These are phyloP conservation scores for Cryphonectria parasitica DNA, from an alignment of 2,329 filamentous ascomycete species.

Conservation along the genomic window DNA sequence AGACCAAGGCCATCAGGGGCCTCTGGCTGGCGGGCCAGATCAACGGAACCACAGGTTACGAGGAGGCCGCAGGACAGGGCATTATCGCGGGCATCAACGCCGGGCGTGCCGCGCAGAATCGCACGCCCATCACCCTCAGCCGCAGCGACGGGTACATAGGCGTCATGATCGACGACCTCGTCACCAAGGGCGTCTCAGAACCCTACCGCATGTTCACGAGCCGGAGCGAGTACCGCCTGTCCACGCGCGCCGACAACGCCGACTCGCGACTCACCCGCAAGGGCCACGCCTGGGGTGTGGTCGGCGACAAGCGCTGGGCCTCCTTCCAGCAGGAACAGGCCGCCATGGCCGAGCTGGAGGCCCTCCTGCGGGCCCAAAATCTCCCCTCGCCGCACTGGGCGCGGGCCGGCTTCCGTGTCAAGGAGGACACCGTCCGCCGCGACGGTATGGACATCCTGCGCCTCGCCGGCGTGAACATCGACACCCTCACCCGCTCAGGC, in stretches of 20 bases:
- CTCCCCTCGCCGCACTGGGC: slow-evolving; percentile 70
- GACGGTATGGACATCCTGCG: slow-evolving; percentile 81
- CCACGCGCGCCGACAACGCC: slow-evolving; percentile 89
- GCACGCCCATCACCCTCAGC: slow-evolving; percentile 68
- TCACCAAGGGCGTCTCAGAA: slow-evolving; percentile 95
- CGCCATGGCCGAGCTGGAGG: slow-evolving; percentile 70
- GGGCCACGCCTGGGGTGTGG: slow-evolving; percentile 75
- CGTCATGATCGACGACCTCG: slow-evolving; percentile 97
- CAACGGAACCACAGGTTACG: slow-evolving; percentile 97
- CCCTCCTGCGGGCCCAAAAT: slow-evolving; percentile 60
- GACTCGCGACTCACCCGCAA: slow-evolving; percentile 82
- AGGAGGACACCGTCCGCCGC: slow-evolving; percentile 67
- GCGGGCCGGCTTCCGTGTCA: slow-evolving; percentile 69
- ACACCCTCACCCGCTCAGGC: slow-evolving; percentile 52
- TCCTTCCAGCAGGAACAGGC: slow-evolving; percentile 66
- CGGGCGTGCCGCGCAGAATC: slow-evolving; percentile 73
- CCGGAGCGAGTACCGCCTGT: slow-evolving; percentile 93
- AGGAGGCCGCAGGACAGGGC: slow-evolving; percentile 94
- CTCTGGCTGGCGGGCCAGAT: slow-evolving; percentile 95
- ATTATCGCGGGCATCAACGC: slow-evolving; percentile 93
- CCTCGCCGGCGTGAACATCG: slow-evolving; percentile 61
- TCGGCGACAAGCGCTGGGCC: slow-evolving; percentile 78
- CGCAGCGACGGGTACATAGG: slow-evolving; percentile 94
- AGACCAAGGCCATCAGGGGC: slow-evolving; percentile 88
- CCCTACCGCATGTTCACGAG: slow-evolving; percentile 99